phyloP scores from a whole-genome alignment of 2,329 filamentous ascomycete species.

The Neophaeococcomyces mojaviensis region DNA sequence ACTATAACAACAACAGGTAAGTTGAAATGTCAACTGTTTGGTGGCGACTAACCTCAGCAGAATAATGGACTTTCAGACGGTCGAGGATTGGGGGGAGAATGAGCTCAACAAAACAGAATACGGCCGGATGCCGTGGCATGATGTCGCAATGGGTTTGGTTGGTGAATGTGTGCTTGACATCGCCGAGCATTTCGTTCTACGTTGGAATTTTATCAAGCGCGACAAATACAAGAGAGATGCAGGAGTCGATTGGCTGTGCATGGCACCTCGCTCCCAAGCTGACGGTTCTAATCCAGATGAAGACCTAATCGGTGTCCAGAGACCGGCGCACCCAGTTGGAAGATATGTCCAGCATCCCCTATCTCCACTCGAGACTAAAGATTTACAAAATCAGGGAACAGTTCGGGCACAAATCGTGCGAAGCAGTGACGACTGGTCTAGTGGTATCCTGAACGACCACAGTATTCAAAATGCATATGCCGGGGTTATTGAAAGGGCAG shows the following conservation, averaged over 20 bases:
- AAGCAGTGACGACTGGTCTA: slow-evolving; percentile 88
- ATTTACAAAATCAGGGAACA: slow-evolving; percentile 58
- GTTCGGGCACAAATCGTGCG: slow-evolving; percentile 79
- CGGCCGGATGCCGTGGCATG: slow-evolving; percentile 97
- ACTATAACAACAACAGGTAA: slow-evolving; percentile 84
- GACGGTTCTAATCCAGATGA: slow-evolving; percentile 48
- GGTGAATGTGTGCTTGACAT: slow-evolving; percentile 90
- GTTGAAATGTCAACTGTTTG: background rate
- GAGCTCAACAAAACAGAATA: slow-evolving; percentile 85
- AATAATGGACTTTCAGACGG: slow-evolving; percentile 89
- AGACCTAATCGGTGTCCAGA: slow-evolving; percentile 78
- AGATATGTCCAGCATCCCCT: slow-evolving; percentile 78
- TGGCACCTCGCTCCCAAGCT: slow-evolving; percentile 67
- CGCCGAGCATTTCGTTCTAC: slow-evolving; percentile 85
- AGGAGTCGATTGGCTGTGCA: slow-evolving; percentile 73
- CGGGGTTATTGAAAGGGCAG: slow-evolving; percentile 74
- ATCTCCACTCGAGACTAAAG: slow-evolving; percentile 59
- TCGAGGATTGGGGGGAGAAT: slow-evolving; percentile 87
- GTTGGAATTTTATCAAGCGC: slow-evolving; percentile 95
- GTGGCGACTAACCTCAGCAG: slow-evolving; percentile 29
- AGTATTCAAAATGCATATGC: slow-evolving; percentile 83
- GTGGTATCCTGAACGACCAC: slow-evolving; percentile 75
- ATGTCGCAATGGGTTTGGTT: slow-evolving; percentile 85
- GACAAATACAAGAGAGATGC: slow-evolving; percentile 94
- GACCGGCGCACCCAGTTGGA: slow-evolving; percentile 81